Conservation (phyloP, 306 rosid genomes). For the Cajanus cajan region DNA sequence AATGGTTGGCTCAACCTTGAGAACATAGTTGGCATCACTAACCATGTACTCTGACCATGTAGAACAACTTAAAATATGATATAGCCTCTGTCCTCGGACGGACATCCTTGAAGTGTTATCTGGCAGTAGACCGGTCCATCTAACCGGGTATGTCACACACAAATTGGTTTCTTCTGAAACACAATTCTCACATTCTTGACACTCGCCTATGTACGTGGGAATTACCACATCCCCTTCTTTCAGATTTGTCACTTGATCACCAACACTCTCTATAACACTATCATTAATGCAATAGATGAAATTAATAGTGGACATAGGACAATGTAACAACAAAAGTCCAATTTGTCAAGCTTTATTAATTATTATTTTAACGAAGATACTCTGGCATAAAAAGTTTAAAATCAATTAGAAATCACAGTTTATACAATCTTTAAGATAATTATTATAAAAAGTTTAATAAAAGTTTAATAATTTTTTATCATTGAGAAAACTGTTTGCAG, state of each 20-base stretch:
- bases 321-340: not conserved
- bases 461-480: too few relatives aligned
- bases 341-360: not conserved
- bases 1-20: conserved; percentile 34
- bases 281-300: not conserved
- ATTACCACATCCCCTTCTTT: conserved; percentile 38
- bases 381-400: too few relatives aligned
- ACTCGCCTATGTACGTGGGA: conserved; percentile 35
- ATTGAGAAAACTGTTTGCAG: not conserved
- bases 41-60: conserved; percentile 38
- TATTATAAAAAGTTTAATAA: too few relatives aligned
- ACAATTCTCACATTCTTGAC: conserved; percentile 35
- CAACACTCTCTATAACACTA: conserved; percentile 35
- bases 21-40: conserved; percentile 23
- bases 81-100: not conserved
- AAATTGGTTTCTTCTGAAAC: conserved; percentile 30
- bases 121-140: conserved; percentile 20
- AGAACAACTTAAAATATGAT: conserved; percentile 25
- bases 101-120: conserved; percentile 38
- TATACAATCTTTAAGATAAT: too few relatives aligned
- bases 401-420: too few relatives aligned
- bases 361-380: too few relatives aligned
- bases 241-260: conserved; percentile 27
- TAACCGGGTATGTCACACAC: conserved; percentile 13
- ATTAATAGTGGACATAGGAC: not conserved